These are phyloP conservation scores for Monoraphidium neglectum DNA, from an alignment of 139 green algal genomes.

Conservation along the genomic window DNA sequence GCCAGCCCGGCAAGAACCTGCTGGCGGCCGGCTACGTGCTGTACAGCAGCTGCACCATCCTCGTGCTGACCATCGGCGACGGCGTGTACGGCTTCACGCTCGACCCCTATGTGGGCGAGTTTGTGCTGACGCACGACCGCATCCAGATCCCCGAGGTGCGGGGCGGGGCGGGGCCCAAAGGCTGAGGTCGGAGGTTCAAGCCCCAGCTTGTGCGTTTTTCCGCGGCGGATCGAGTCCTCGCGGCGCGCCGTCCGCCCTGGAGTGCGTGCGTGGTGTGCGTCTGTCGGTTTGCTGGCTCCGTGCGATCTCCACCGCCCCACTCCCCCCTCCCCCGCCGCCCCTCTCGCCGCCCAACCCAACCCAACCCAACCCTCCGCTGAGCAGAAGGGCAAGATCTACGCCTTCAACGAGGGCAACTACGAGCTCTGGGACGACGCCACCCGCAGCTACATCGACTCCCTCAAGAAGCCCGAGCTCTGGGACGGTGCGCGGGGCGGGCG, in stretches of 20 bases:
- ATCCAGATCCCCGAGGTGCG: constrained; percentile 75
- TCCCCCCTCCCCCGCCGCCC: no score
- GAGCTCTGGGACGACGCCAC: constrained; percentile 76
- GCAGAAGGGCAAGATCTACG: constrained; percentile 97
- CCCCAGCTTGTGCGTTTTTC: no score
- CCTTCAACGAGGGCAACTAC: constrained; percentile 99
- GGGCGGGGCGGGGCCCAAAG: no score
- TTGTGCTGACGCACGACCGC: constrained; percentile 86
- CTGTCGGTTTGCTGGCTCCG: not conserved
- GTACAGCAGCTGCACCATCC: constrained; percentile 88
- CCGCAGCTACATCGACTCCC: constrained; percentile 82
- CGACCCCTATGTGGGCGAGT: constrained; percentile 88
- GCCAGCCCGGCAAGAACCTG: constrained; percentile 90
- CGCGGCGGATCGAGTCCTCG: no score
- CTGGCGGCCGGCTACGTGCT: constrained; percentile 93
- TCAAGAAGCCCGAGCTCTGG: constrained; percentile 79
- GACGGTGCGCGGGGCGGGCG: no score
- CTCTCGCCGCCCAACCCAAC: no score
- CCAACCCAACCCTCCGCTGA: constrained; percentile 38
- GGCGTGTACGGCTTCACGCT: constrained; percentile 97
- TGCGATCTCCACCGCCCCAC: not conserved
- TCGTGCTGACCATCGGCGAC: constrained; percentile 91
- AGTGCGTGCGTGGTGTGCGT: not conserved
- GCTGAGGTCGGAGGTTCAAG: no score
- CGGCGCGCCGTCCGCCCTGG: not conserved